Evolutionary conservation across 768 basidiomycete species (phyloP).

Genomic region (Russula emetica): DNA sequence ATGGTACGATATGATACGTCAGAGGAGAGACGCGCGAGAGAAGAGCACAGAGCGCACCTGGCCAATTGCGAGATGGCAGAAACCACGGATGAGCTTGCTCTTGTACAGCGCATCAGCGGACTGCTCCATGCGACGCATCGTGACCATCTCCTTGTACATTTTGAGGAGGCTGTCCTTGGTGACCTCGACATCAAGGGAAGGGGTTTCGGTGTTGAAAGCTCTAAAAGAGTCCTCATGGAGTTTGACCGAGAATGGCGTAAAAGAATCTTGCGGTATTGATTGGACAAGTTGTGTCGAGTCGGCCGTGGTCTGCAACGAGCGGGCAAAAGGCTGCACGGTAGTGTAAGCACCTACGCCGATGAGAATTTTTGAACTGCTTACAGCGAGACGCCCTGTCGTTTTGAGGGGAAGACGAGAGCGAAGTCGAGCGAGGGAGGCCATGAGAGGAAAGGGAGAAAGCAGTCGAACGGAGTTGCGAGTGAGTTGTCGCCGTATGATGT

Average conservation of each 20-base stretch:
- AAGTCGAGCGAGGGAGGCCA: slow-evolving; percentile 24
- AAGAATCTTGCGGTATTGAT: slow-evolving; percentile 47
- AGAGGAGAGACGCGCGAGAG: neutral
- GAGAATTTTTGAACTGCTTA: neutral
- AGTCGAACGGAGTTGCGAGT: neutral
- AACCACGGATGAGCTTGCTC: slow-evolving; percentile 93
- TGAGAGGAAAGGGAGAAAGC: neutral
- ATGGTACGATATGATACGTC: slow-evolving; percentile 4
- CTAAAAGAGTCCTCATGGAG: slow-evolving; percentile 93
- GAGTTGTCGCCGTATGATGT: too few species aligned
- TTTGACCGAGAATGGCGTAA: slow-evolving; percentile 66
- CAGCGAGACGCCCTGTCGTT: neutral
- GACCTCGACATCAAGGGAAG: slow-evolving; percentile 76
- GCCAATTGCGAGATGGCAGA: slow-evolving; percentile 98
- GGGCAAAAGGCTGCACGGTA: slow-evolving; percentile 37
- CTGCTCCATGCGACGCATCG: slow-evolving; percentile 96
- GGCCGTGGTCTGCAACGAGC: slow-evolving; percentile 73
- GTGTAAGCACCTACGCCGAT: neutral
- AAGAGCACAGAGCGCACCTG: slow-evolving; percentile 51
- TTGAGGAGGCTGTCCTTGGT: slow-evolving; percentile 77
- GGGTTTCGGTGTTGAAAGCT: slow-evolving; percentile 71
- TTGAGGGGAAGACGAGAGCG: slow-evolving; percentile 11
- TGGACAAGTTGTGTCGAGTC: slow-evolving; percentile 67
- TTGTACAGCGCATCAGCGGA: slow-evolving; percentile 96
- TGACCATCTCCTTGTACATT: slow-evolving; percentile 91